These are phyloP conservation scores for Groenewaldozyma auringiensis DNA, from an alignment of 1,139 yeast genomes.

Conservation along the genomic window DNA sequence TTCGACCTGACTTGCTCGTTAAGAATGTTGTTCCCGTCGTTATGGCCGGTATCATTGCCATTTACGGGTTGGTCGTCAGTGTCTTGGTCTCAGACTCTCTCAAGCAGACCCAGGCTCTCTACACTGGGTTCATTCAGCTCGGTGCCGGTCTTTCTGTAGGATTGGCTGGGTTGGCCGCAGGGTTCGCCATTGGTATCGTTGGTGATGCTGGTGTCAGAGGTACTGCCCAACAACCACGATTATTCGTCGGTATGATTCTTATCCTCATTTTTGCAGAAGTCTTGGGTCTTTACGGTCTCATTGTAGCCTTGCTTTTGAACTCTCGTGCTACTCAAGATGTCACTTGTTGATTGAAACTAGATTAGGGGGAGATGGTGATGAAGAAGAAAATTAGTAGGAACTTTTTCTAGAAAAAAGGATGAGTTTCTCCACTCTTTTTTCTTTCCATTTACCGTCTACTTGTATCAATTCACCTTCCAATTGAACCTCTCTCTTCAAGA, in stretches of 20 bases:
- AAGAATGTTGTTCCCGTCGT: slow-evolving; percentile 64
- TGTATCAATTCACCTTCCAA: too few relatives aligned
- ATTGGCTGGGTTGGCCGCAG: slow-evolving; percentile 93
- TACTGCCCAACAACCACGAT: slow-evolving; percentile 91
- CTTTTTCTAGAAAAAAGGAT: too few relatives aligned
- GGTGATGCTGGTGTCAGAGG: slow-evolving; percentile 99
- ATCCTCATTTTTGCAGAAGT: slow-evolving; percentile 98
- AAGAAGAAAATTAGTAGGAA: neutral
- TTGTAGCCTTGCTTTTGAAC: slow-evolving; percentile 94
- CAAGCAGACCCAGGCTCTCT: slow-evolving; percentile 84
- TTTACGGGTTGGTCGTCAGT: slow-evolving; percentile 95
- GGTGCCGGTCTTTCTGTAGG: slow-evolving; percentile 99
- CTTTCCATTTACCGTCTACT: too few relatives aligned
- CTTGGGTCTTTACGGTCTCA: slow-evolving; percentile 92
- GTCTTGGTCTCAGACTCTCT: slow-evolving; percentile 89
- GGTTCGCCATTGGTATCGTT: slow-evolving; percentile 96
- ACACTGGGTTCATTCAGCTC: slow-evolving; percentile 95
- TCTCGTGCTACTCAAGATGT: slow-evolving; percentile 95
- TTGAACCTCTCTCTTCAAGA: too few relatives aligned
- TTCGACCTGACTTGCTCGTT: slow-evolving; percentile 92
- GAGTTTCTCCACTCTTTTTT: neutral
- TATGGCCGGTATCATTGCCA: slow-evolving; percentile 99
- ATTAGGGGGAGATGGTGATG: neutral
- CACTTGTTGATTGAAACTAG: slow-evolving; percentile 46
- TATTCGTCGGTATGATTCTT: slow-evolving; percentile 91